Evolutionary conservation across 306 rosid species (phyloP).

Genomic region (Gynostemma pentaphyllum): DNA sequence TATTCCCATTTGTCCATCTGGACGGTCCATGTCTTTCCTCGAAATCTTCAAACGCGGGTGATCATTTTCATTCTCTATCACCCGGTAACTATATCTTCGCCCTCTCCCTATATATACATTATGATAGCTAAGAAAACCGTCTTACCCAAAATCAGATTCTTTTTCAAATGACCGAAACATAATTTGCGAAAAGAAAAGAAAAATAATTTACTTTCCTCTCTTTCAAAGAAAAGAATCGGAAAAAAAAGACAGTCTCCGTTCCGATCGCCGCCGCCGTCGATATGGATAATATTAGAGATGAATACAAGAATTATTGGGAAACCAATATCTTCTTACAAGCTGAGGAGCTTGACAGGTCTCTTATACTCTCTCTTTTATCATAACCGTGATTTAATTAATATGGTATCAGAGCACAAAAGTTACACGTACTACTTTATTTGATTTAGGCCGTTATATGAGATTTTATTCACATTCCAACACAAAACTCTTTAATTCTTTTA

Average conservation of each 20-base stretch:
- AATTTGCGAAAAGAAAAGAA: background rate
- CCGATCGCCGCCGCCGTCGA: background rate
- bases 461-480: no score
- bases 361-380: background rate
- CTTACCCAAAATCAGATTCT: background rate
- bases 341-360: conserved; percentile 66
- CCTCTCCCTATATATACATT: background rate
- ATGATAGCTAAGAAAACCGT: background rate
- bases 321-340: conserved; percentile 56
- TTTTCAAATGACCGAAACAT: background rate
- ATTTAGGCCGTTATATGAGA: no score
- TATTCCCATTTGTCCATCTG: background rate
- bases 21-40: conserved; percentile 1
- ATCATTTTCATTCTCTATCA: background rate
- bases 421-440: no score
- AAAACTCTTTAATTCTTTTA: no score
- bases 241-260: background rate
- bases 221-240: background rate
- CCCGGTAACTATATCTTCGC: background rate
- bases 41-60: background rate
- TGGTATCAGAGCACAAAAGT: no score
- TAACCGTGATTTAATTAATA: no score
- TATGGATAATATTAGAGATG: conserved; percentile 65
- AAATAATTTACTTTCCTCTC: background rate
- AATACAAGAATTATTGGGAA: conserved; percentile 61